phyloP scores from a whole-genome alignment of 1,139 yeast genomes.

The Debaryomyces fabryi region DNA sequence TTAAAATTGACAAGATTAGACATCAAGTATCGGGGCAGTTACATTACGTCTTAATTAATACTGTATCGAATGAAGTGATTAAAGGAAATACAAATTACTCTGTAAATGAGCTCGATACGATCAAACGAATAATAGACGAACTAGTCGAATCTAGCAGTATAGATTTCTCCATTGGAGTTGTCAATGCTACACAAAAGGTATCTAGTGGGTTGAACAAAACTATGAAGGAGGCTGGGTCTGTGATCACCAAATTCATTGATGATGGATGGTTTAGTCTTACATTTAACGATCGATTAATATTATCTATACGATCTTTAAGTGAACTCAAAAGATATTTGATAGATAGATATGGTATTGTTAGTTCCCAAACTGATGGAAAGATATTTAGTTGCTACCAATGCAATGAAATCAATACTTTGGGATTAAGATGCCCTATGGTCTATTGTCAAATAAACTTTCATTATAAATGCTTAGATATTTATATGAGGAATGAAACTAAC shows the following conservation, averaged over 20 bases:
- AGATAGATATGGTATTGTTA: slow-evolving; percentile 44
- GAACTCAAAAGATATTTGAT: slow-evolving; percentile 51
- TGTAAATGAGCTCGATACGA: slow-evolving; percentile 49
- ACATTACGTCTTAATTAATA: slow-evolving; percentile 47
- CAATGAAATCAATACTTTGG: slow-evolving; percentile 58
- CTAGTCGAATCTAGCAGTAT: slow-evolving; percentile 35
- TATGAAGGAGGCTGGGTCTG: slow-evolving; percentile 34
- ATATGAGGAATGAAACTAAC: slow-evolving; percentile 19
- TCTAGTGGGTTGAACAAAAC: slow-evolving; percentile 27
- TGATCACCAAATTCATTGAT: slow-evolving; percentile 44
- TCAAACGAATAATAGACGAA: slow-evolving; percentile 52
- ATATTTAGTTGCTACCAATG: slow-evolving; percentile 56
- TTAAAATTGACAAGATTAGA: slow-evolving; percentile 44
- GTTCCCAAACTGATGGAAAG: slow-evolving; percentile 38
- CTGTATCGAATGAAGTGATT: slow-evolving; percentile 41
- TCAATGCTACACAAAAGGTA: slow-evolving; percentile 31
- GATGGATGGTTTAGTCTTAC: slow-evolving; percentile 55
- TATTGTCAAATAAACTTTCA: slow-evolving; percentile 50
- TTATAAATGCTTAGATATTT: slow-evolving; percentile 48
- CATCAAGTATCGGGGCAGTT: slow-evolving; percentile 40
- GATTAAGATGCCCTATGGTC: slow-evolving; percentile 39
- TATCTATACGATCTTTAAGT: slow-evolving; percentile 45
- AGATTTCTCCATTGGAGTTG: slow-evolving; percentile 31
- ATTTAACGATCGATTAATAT: slow-evolving; percentile 29
- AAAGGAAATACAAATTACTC: slow-evolving; percentile 46